phyloP scores from a whole-genome alignment of 768 basidiomycete genomes.

The Tubosaeta sp. region DNA sequence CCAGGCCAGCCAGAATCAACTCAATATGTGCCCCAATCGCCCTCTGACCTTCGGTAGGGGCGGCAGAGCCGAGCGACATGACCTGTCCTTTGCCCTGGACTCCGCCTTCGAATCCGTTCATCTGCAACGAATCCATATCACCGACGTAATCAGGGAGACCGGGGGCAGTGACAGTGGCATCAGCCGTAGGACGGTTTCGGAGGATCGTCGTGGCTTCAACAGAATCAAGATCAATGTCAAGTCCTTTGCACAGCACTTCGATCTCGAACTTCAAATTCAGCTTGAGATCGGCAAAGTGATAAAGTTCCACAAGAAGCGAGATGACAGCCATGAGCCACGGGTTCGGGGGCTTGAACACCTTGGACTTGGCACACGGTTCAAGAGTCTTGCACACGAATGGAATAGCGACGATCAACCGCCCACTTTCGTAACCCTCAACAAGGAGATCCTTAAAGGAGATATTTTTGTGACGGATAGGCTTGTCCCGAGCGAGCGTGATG shows the following conservation, averaged over 20 bases:
- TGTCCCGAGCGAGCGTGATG: conserved; percentile 88
- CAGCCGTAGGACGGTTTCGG: conserved; percentile 68
- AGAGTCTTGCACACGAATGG: conserved; percentile 98
- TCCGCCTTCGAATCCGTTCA: conserved; percentile 62
- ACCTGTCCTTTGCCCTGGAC: conserved; percentile 55
- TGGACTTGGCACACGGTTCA: conserved; percentile 84
- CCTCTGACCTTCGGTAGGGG: conserved; percentile 61
- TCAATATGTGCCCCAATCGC: conserved; percentile 77
- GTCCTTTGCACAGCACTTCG: conserved; percentile 89
- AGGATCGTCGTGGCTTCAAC: conserved; percentile 83
- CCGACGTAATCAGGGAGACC: conserved; percentile 73
- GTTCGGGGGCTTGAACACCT: conserved; percentile 93
- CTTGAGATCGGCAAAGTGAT: conserved; percentile 94
- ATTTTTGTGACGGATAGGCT: conserved; percentile 89
- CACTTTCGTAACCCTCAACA: conserved; percentile 90
- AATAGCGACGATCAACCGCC: conserved; percentile 88
- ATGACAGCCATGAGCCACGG: conserved; percentile 98
- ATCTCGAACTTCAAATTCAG: conserved; percentile 98
- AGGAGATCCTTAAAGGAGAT: conserved; percentile 97
- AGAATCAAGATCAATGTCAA: conserved; percentile 81
- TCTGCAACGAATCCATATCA: conserved; percentile 76
- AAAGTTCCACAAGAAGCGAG: conserved; percentile 89
- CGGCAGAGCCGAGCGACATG: conserved; percentile 54
- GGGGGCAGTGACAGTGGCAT: conserved; percentile 44
- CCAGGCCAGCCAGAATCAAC: conserved; percentile 65